Evolutionary conservation across 805 yeast species (phyloP).

Genomic region (Middelhovenomyces tepae): DNA sequence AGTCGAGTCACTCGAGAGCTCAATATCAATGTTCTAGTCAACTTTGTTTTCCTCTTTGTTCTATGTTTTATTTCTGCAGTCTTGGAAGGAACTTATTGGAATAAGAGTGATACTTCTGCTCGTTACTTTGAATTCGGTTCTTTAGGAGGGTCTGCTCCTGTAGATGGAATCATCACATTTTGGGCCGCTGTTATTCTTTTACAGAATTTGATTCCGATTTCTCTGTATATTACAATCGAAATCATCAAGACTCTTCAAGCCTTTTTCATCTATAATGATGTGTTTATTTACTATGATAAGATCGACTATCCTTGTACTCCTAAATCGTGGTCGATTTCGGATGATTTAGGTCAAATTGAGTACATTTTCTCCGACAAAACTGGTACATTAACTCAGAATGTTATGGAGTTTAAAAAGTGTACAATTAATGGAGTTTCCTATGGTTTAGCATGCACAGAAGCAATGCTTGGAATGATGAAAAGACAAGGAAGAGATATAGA

Average conservation of each 20-base stretch:
- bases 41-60: constrained; percentile 53
- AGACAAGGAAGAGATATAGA: constrained; percentile 58
- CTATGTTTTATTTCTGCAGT: constrained; percentile 65
- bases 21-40: constrained; percentile 57
- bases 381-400: constrained; percentile 75
- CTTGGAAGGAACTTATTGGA: constrained; percentile 58
- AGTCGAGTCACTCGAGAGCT: constrained; percentile 61
- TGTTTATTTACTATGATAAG: constrained; percentile 57
- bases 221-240: constrained; percentile 70
- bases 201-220: constrained; percentile 73
- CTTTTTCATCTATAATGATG: constrained; percentile 64
- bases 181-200: constrained; percentile 67
- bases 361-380: constrained; percentile 78
- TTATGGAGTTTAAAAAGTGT: constrained; percentile 78
- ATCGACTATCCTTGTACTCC: constrained; percentile 76
- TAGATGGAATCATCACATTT: constrained; percentile 61
- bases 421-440: constrained; percentile 60
- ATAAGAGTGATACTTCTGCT: constrained; percentile 37
- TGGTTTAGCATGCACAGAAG: constrained; percentile 71
- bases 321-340: constrained; percentile 78
- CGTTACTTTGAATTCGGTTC: constrained; percentile 54
- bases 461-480: constrained; percentile 58
- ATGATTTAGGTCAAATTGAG: constrained; percentile 78
- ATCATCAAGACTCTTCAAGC: constrained; percentile 76
- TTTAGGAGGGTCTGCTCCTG: constrained; percentile 50